phyloP scores from a whole-genome alignment of 2,329 filamentous ascomycete genomes.

The Stagonosporopsis vannaccii region DNA sequence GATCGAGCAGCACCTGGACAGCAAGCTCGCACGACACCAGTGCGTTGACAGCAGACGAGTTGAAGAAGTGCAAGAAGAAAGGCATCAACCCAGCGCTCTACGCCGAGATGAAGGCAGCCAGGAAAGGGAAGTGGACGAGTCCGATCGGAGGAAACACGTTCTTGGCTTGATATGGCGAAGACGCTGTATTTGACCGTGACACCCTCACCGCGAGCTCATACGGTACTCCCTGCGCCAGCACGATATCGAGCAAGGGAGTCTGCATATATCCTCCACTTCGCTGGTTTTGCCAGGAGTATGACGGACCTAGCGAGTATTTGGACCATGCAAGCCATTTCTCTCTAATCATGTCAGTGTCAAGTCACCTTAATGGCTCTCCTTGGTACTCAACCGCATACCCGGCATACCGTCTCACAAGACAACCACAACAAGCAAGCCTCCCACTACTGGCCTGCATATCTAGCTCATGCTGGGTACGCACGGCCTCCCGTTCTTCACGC shows the following conservation, averaged over 20 bases:
- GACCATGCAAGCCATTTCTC: background rate
- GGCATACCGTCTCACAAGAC: background rate
- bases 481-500: background rate
- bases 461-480: slow-evolving; percentile 1
- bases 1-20: slow-evolving; percentile 47
- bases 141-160: slow-evolving; percentile 47
- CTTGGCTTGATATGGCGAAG: slow-evolving; percentile 19
- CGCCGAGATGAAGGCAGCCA: slow-evolving; percentile 57
- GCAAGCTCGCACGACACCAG: slow-evolving; percentile 51
- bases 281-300: background rate
- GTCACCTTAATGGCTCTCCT: too few relatives aligned
- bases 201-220: background rate
- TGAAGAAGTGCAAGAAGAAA: slow-evolving; percentile 56
- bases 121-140: slow-evolving; percentile 50
- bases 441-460: background rate
- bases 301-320: too few relatives aligned
- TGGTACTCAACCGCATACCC: background rate
- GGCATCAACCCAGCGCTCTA: slow-evolving; percentile 57
- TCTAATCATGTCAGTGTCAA: too few relatives aligned
- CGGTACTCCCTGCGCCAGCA: background rate
- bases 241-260: background rate
- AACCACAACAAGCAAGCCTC: background rate
- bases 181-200: background rate
- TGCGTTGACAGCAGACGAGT: slow-evolving; percentile 49
- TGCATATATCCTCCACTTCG: background rate